Evolutionary conservation across 2,329 filamentous ascomycete species (phyloP).

Genomic region (Bipolaris oryzae): DNA sequence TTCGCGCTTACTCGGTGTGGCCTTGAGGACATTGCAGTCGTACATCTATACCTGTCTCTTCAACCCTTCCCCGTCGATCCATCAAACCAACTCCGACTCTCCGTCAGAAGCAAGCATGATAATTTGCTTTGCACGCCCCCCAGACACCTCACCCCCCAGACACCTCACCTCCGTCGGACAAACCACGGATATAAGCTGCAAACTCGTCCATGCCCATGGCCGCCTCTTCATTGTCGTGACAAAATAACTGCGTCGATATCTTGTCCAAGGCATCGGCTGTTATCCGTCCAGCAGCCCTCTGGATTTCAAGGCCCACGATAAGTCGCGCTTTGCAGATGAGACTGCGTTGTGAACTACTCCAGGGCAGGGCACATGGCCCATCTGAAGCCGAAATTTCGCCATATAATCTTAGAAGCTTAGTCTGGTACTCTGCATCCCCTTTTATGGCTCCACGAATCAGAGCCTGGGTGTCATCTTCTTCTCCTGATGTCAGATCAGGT

Average conservation of each 20-base stretch:
- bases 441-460: neutral
- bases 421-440: neutral
- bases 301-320: neutral
- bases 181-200: neutral
- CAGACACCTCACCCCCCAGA: neutral
- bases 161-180: neutral
- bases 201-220: neutral
- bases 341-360: neutral
- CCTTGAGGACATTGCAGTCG: neutral
- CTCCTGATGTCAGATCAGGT: no score
- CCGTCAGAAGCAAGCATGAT: neutral
- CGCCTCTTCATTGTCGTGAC: neutral
- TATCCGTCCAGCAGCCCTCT: neutral
- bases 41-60: no score
- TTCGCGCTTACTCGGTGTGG: neutral
- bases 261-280: neutral
- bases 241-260: neutral
- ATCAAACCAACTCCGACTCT: neutral
- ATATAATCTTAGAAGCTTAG: neutral
- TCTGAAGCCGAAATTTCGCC: neutral
- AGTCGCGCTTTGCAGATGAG: conserved; percentile 3
- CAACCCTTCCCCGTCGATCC: neutral
- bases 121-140: neutral
- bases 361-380: neutral
- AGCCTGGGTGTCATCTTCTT: neutral